Conservation (phyloP, 176 grass and related monocot species). For the Oryza officinalis region DNA sequence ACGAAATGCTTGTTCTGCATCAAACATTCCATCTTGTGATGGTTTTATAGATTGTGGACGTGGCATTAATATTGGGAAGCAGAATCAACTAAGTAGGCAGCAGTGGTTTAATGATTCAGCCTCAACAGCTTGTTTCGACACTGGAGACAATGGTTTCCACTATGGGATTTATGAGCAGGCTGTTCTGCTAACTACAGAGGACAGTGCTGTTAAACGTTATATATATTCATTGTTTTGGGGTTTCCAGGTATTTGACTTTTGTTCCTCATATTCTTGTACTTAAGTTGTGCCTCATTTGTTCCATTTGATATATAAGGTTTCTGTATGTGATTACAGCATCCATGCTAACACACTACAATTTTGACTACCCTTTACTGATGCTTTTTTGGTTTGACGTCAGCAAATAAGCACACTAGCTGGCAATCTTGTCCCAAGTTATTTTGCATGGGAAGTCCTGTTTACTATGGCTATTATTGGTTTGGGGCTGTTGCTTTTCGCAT, state of each 20-base stretch:
- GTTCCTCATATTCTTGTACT: neutral
- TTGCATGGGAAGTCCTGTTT: conserved; percentile 90
- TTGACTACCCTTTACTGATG: neutral
- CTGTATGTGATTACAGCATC: conserved; percentile 10
- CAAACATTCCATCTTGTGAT: conserved; percentile 44
- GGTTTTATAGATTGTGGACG: conserved; percentile 70
- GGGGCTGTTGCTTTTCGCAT: conserved; percentile 79
- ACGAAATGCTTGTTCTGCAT: conserved; percentile 54
- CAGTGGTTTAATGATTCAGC: conserved; percentile 48
- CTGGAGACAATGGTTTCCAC: conserved; percentile 34
- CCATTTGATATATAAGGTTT: conserved; percentile 7
- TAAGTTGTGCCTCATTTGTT: conserved; percentile 13
- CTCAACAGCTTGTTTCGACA: conserved; percentile 66
- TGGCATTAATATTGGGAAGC: conserved; percentile 1
- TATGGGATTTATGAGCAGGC: conserved; percentile 87
- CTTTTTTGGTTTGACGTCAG: conserved; percentile 45
- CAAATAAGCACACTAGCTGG: conserved; percentile 98
- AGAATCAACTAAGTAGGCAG: conserved; percentile 26
- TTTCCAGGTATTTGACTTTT: conserved; percentile 70
- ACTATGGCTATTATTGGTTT: conserved; percentile 97
- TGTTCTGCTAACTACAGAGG: conserved; percentile 70
- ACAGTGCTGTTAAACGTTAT: conserved; percentile 70
- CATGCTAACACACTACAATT: neutral
- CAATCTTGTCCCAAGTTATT: conserved; percentile 87
- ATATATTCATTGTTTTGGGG: conserved; percentile 97